phyloP scores from a whole-genome alignment of 345 rosid species.

The Psidium friedrichsthalianum region DNA sequence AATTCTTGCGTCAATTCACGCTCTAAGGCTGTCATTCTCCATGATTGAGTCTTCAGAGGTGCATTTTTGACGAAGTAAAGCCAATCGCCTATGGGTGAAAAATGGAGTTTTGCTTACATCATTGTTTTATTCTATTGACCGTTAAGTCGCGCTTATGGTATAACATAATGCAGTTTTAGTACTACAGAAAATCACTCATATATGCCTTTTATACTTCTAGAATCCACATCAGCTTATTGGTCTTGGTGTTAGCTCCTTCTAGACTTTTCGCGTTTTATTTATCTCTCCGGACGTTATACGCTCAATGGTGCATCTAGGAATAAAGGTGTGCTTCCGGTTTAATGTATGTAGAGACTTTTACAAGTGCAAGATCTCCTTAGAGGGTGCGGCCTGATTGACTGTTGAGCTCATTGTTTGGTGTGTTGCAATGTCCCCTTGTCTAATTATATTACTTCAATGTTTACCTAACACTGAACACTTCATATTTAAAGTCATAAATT shows the following conservation, averaged over 20 bases:
- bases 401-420: neutral
- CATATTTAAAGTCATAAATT: neutral
- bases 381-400: neutral
- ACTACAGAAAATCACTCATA: neutral
- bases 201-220: neutral
- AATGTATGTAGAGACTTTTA: neutral
- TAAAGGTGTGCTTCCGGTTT: neutral
- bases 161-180: neutral
- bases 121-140: neutral
- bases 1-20: too few relatives aligned
- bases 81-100: neutral
- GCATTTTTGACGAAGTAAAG: neutral
- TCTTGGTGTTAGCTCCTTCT: neutral
- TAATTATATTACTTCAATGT: neutral
- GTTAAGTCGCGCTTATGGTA: neutral
- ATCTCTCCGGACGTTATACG: neutral
- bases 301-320: neutral
- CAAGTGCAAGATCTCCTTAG: neutral
- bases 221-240: neutral
- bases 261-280: neutral
- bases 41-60: neutral
- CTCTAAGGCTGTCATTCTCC: neutral
- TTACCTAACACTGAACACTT: neutral
- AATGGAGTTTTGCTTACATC: neutral
- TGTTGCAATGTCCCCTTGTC: neutral